Conservation (phyloP, 257 asterid genomes). For the Gentiana macrophylla region DNA sequence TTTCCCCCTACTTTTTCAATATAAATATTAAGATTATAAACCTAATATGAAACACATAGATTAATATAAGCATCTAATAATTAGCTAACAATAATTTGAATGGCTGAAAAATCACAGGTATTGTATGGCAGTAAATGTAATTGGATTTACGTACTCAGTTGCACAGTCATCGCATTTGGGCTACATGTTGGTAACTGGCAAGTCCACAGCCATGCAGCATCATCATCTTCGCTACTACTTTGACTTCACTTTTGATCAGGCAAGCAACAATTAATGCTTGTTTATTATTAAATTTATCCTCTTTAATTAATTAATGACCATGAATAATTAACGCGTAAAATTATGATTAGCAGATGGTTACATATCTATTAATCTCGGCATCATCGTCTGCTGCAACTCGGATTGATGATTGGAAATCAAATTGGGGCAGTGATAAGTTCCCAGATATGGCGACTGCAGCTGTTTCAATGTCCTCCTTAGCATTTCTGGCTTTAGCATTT, state of each 20-base stretch:
- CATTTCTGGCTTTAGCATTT: conserved; percentile 59
- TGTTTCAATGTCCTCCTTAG: conserved; percentile 58
- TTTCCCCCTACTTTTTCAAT: no score
- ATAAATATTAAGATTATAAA: no score
- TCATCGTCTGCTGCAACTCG: conserved; percentile 74
- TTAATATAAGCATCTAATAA: no score
- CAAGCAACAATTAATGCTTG: conserved; percentile 11
- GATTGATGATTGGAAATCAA: conserved; percentile 59
- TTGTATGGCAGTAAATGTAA: conserved; percentile 54
- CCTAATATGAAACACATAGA: no score
- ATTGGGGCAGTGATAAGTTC: conserved; percentile 83
- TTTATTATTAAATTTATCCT: neutral
- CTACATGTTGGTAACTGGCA: conserved; percentile 43
- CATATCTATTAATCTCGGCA: conserved; percentile 86
- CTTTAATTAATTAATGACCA: neutral
- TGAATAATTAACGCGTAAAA: neutral
- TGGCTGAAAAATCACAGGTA: no score
- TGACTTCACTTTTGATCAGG: conserved; percentile 80
- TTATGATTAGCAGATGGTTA: conserved; percentile 39
- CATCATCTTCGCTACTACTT: conserved; percentile 43
- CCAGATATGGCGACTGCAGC: conserved; percentile 68
- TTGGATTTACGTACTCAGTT: conserved; percentile 61
- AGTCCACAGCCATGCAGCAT: conserved; percentile 19
- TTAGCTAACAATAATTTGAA: no score
- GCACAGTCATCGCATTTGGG: conserved; percentile 53